Base-by-base conservation (phyloP, 176 grass and related monocot species). In the Panicum miliaceum region DNA sequence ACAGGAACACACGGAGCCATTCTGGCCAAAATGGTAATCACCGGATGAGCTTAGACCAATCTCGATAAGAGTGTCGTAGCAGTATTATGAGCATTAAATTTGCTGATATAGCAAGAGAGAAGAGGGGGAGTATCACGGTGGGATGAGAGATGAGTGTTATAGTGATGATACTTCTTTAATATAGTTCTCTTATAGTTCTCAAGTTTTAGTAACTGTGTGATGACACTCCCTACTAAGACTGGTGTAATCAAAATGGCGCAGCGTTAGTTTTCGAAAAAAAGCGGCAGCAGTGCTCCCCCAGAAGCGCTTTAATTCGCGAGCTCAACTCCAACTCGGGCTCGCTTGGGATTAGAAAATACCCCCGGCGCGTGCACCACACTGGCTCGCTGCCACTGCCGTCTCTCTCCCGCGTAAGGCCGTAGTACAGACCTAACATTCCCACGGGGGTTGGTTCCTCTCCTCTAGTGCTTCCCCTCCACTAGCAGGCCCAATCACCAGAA, bases 371-470 rank as follows among this genome's bases (percentile, higher is more conserved):
- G 84, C 84, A 50, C 58, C 57, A 54, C 78, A 56, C 64, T 29
- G 47, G 9, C 14, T 10, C 59, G 1, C 63, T 27, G n/a, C 22
- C 46, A 54, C 22, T 63, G 22, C 14, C 16, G 62, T 43, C 65
- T 25, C 73, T n/a, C 23, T 34, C 8, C 23, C 38, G 11, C 38
- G 20, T 20, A 22, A 40, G 43, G 57, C 68, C 42, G 5, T 50
- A 72, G 8, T 0, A 25, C n/a, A 60, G 57, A 86, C 89, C 89
- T 87, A 87, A 87, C 84, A 83, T 87, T 60, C 27, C 75, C 84
- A 74, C 68, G 18, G 38, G 7, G 8, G 12, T n/a, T 3, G 3
- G 1, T 15, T 25, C 9, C 9, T 42, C 1, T 25, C 9, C 9
- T 42, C 1, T 29, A 12, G 50, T 70, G 52, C 26, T 12, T 22